Base-by-base conservation (phyloP, 768 basidiomycete species). In the Mycena rosella region DNA sequence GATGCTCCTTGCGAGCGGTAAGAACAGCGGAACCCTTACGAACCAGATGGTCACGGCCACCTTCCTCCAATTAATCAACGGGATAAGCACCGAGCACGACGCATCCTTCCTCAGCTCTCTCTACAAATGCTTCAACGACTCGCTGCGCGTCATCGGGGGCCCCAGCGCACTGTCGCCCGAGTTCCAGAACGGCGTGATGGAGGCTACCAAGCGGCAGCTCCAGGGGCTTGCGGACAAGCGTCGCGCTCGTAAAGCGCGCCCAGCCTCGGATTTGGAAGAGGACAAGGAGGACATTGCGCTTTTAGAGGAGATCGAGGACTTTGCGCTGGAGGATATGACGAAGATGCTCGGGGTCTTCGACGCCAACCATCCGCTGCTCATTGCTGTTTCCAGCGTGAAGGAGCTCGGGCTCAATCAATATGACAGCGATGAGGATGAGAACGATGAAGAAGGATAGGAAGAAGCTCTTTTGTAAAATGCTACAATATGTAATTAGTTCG, bases 241-340 rank as follows among this genome's bases (percentile, higher is more conserved):
- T 26, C 89, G 89, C 68, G 76, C 83, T 3, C 85, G 93, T 24
- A 77, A 83, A 6, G 77, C 82, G 63, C 72, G 83, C 20, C 78
- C 78, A 17, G 72, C 75, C 15, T 68, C 69, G 52, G 76, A 74
- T 24, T 72, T 67, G 30, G 80, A 79, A 62, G 78, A 69, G 60
- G 91, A 93, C 56, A 80, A 81, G 63, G 91, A 94, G 68, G 92
- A 94, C 69, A 78, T 92, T 70, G 86, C 86, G 75, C 75, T 94
- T 59, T 74, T 92, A 42, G 92, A 95, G 77, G 93, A 95, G 82
- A 89, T 94, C 79, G 93, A 94, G 76, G 92, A 92, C 62, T 93
- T 91, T 73, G 91, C 89, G 71, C 75, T 94, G 70, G 92, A 94
- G 75, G 93, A 94, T 75, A 93, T 94, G 89, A 85, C 79, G 49